Evolutionary conservation across 371 early-diverging fungal species (phyloP).

Genomic region (Syncephalastrum racemosum): DNA sequence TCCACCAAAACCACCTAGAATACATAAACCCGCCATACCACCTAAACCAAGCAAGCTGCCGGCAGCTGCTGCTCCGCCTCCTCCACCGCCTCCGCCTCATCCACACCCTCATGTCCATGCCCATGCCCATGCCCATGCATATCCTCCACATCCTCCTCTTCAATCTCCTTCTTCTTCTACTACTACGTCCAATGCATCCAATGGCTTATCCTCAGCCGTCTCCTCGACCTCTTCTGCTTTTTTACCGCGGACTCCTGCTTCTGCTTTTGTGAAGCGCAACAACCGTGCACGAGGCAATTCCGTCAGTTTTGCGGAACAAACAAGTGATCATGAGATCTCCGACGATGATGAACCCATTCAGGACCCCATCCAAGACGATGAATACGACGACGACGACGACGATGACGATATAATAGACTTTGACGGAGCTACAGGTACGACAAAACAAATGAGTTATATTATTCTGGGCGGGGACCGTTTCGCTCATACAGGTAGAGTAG

Average conservation of each 20-base stretch:
- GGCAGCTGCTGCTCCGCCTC: constrained; percentile 6
- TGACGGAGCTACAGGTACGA: too few relatives aligned
- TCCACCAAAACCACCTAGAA: constrained; percentile 39
- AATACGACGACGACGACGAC: constrained; percentile 32
- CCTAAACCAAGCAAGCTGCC: constrained; percentile 33
- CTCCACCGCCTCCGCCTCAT: constrained; percentile 1
- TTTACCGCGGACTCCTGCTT: background rate
- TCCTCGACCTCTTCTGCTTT: background rate
- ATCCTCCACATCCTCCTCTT: background rate
- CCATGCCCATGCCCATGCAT: too few relatives aligned
- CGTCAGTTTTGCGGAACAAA: constrained; percentile 37
- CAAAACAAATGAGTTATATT: too few relatives aligned
- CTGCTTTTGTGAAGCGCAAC: constrained; percentile 10
- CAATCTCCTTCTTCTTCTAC: background rate
- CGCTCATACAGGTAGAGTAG: background rate
- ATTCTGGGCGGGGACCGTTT: too few relatives aligned
- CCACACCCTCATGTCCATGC: constrained; percentile 2
- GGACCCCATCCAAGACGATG: constrained; percentile 17
- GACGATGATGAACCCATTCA: constrained; percentile 10
- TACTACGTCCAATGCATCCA: background rate
- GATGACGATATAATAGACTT: constrained; percentile 27
- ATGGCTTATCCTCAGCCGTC: background rate
- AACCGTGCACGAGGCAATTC: constrained; percentile 41
- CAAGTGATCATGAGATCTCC: constrained; percentile 21
- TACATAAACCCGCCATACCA: constrained; percentile 32